Evolutionary conservation across 2,329 filamentous ascomycete species (phyloP), one percentile per base, ranked within the genome.

Genomic region (Colletotrichum godetiae): DNA sequence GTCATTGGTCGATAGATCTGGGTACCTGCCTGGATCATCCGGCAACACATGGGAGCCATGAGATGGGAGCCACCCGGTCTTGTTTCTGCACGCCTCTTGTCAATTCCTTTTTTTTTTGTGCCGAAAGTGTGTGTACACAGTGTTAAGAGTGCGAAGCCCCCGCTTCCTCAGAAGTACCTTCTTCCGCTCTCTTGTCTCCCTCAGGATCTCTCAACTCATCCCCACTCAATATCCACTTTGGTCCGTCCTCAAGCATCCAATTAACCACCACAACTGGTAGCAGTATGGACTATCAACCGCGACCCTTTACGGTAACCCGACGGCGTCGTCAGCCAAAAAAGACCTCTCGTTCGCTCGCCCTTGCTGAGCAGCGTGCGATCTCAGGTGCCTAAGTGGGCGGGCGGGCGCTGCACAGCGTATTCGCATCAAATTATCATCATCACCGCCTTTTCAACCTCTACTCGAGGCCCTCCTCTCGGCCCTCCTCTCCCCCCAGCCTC

Each of bases 31-130:
- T 68, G 65, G 52, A 42, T 53, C 46, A 42, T 59, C 65, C 60
- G 37, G 37, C 52, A 52, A 68, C 63, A 68, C 68, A 72, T 72
- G 68, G 65, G 58, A 68, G 59, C 59, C 69, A 69, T 69, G 69
- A 69, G 69, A 68, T 63, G 55, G 42, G 69, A 49, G 52, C 66
- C 66, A 60, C 58, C 42, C 53, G 22, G 57, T 53, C 10, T 37
- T 65, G 60, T 63, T 60, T 59, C 46, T 37, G 42, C 53, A 53
- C 37, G 55, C 53, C 62, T 61, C 62, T 61, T 22, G 49, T 71
- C 63, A 56, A 35, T 49, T 67, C 13, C 53, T 19, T 42, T 42
- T 42, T 0, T 42, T 42, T 42, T 33, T 19, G 13, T 42, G 37
- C 37, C 37, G n/a, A 62, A 49, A 33, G 7, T 15, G 19, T 10